Base-by-base conservation (phyloP, 495 filamentous ascomycete species). In the Penicillium paradoxum region DNA sequence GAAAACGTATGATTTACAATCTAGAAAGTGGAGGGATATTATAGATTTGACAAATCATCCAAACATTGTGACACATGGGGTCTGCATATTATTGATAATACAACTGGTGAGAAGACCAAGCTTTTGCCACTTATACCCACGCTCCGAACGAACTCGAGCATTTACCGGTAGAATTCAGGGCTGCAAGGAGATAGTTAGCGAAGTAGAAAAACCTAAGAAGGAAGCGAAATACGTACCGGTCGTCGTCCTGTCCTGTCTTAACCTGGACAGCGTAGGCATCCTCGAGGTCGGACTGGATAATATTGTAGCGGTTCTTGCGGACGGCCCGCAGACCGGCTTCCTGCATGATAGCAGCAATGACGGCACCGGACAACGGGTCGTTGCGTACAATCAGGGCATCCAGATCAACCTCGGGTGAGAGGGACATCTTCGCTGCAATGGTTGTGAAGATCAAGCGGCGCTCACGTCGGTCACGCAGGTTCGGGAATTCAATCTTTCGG, bases 321-420 rank as follows among this genome's bases (percentile, higher is more conserved):
- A 98, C 95, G 37, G 93, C 93, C 49, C 93, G 82, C 54, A 98
- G 77, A 54, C 93, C 93, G 33, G 93, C 95, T 72, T 98, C 93
- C 71, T 98, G 93, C 93, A 98, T 97, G 68, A 98, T 95, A 22
- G 93, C 93, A 17, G 93, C 93, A 71, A 98, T 98, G 57, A 97
- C 85, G 38, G 93, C 93, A 59, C 93, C 93, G 55, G 87, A 92
- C 55, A 98, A 71, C 1, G 93, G 91, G 70, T 98, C 93, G 63
- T 97, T 98, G 47, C 93, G 84, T 51, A 96, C 89, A 62, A 98
- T 98, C 57, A 98, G 77, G 43, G 86, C 90, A 66, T 98, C 93
- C 41, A 98, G 76, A 66, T 98, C 93, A 33, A 98, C 93, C 67
- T 98, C 93, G 39, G 93, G 93, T 6, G 90, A 87, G 49, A 98